Evolutionary conservation across 2,329 filamentous ascomycete species (phyloP).

Genomic region (Cladosporium halotolerans): DNA sequence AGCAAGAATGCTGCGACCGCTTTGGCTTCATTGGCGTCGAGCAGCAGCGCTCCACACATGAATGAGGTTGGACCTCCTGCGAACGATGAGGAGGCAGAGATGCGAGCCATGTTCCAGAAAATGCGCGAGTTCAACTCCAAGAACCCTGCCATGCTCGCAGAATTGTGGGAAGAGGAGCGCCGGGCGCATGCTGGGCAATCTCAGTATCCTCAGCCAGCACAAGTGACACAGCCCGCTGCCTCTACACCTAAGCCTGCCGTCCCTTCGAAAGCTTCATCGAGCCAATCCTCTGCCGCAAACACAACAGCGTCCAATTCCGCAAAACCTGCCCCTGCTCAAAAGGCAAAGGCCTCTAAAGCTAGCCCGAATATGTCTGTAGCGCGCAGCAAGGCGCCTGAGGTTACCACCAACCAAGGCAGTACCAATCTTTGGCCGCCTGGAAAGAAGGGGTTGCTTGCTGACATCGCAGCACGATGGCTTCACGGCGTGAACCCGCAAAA

Average conservation of each 20-base stretch:
- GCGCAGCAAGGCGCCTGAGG: no score
- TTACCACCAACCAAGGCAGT: not conserved
- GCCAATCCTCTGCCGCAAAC: not conserved
- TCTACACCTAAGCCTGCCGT: not conserved
- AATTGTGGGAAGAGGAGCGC: conserved; percentile 51
- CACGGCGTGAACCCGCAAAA: conserved; percentile 42
- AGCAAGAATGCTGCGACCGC: conserved; percentile 26
- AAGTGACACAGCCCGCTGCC: not conserved
- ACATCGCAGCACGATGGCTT: conserved; percentile 44
- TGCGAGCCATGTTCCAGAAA: conserved; percentile 50
- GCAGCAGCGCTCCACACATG: not conserved
- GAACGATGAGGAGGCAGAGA: conserved; percentile 43
- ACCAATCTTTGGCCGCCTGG: conserved; percentile 46
- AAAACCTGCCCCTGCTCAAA: no score
- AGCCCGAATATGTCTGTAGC: no score
- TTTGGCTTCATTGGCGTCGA: conserved; percentile 21
- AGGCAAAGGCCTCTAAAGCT: no score
- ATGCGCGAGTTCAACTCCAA: conserved; percentile 52
- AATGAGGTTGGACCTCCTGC: conserved; percentile 14
- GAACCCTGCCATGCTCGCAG: conserved; percentile 49
- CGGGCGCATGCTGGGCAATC: conserved; percentile 26
- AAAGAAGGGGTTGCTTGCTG: conserved; percentile 46
- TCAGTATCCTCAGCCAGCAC: conserved; percentile 11
- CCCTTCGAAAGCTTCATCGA: not conserved
- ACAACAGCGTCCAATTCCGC: not conserved